Conservation (phyloP, 352 stramenopile species). For the Phytophthora brassicae region DNA sequence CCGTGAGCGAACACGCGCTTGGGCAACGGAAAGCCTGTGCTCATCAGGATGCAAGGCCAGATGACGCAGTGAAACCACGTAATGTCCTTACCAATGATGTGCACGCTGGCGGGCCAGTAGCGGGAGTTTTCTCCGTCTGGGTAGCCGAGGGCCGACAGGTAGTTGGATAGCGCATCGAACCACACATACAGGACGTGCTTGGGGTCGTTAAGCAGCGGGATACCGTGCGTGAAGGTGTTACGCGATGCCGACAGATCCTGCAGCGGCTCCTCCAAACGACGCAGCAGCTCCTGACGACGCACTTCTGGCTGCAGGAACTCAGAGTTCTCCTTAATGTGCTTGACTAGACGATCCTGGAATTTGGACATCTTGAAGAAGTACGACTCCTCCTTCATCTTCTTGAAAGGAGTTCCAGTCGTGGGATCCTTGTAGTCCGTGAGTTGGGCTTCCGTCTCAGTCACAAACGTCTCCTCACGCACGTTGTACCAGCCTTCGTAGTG, state of each 20-base stretch:
- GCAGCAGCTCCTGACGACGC: constrained; percentile 94
- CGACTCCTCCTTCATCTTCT: constrained; percentile 97
- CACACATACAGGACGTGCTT: constrained; percentile 99
- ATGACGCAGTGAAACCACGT: constrained; percentile 99
- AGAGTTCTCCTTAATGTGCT: constrained; percentile 95
- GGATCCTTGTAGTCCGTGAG: constrained; percentile 96
- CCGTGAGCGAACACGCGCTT: constrained; percentile 97
- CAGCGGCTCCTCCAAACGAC: constrained; percentile 91
- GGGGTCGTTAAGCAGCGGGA: constrained; percentile 94
- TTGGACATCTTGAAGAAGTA: constrained; percentile 99
- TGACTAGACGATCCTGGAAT: constrained; percentile 94
- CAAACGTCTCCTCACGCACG: constrained; percentile 98
- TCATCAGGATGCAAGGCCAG: constrained; percentile 99
- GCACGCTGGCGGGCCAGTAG: constrained; percentile 83
- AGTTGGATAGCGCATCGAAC: constrained; percentile 99
- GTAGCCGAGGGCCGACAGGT: constrained; percentile 96
- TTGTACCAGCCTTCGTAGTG: constrained; percentile 99
- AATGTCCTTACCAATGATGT: constrained; percentile 98
- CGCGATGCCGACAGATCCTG: constrained; percentile 96
- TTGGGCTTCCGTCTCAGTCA: constrained; percentile 97
- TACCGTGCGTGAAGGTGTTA: constrained; percentile 95
- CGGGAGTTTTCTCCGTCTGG: constrained; percentile 75
- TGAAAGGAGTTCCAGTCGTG: constrained; percentile 90
- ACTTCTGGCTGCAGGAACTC: constrained; percentile 96
- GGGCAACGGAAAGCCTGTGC: constrained; percentile 91